Percentiles rank a stretch among this genome's conserved stretches.
Evolutionary conservation across 2,329 filamentous ascomycete species (phyloP).

Genomic region (Thielaviopsis punctulata): DNA sequence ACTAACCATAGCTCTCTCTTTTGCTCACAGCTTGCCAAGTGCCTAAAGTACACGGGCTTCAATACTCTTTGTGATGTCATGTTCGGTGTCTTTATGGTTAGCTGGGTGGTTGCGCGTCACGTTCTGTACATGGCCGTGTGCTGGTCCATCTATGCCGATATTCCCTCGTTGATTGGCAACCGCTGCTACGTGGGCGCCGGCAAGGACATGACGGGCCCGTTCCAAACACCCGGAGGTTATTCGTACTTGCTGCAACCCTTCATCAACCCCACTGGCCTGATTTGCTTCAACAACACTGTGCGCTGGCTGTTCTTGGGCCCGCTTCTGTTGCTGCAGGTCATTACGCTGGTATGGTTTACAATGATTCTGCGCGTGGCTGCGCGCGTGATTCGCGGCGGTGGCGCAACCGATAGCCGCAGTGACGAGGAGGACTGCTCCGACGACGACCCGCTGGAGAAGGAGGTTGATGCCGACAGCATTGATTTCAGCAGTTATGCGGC

Average conservation of each 20-base stretch:
- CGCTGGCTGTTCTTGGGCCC: slow-evolving; percentile 61
- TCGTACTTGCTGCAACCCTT: slow-evolving; percentile 60
- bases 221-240: slow-evolving; percentile 33
- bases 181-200: slow-evolving; percentile 54
- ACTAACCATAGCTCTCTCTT: slow-evolving; percentile 9
- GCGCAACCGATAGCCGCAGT: slow-evolving; percentile 72
- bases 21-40: slow-evolving; percentile 58
- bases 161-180: slow-evolving; percentile 41
- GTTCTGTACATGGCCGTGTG: slow-evolving; percentile 61
- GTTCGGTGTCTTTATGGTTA: slow-evolving; percentile 72
- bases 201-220: slow-evolving; percentile 36
- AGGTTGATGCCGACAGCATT: slow-evolving; percentile 57
- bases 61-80: slow-evolving; percentile 60
- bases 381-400: slow-evolving; percentile 57
- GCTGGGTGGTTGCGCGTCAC: slow-evolving; percentile 74
- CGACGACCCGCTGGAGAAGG: slow-evolving; percentile 52
- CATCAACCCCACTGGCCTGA: slow-evolving; percentile 47
- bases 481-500: slow-evolving; percentile 44
- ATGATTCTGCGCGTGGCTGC: slow-evolving; percentile 76
- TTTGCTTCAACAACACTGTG: slow-evolving; percentile 66
- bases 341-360: slow-evolving; percentile 75
- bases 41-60: slow-evolving; percentile 76
- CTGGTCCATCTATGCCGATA: slow-evolving; percentile 62
- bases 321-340: slow-evolving; percentile 59
- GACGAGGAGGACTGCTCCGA: slow-evolving; percentile 66